phyloP scores from a whole-genome alignment of 176 grass and related monocot genomes.

The Juncus inflexus region DNA sequence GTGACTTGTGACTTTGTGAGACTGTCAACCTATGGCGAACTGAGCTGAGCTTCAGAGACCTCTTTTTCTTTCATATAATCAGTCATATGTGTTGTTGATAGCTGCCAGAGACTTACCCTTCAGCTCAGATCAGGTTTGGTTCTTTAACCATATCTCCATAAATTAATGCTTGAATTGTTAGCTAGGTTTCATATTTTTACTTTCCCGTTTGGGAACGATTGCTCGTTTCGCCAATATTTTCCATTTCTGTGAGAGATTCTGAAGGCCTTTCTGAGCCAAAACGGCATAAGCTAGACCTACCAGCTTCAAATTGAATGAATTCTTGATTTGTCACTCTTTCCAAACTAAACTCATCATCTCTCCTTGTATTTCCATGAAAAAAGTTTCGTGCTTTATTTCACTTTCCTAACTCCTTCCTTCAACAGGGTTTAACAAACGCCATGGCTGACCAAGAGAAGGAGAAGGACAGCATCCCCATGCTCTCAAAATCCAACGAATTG shows the following conservation, averaged over 20 bases:
- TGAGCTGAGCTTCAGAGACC: conserved; percentile 9
- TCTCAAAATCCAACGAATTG: conserved; percentile 47
- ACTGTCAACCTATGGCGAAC: neutral
- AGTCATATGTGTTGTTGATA: neutral
- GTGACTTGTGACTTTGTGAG: too few species aligned
- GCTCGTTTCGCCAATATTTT: too few species aligned
- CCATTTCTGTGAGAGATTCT: too few species aligned
- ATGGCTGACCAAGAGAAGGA: conserved; percentile 71
- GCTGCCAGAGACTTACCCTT: conserved; percentile 11
- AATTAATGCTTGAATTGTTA: conserved; percentile 3
- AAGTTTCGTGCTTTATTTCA: neutral
- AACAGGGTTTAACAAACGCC: conserved; percentile 30
- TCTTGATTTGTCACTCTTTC: too few species aligned
- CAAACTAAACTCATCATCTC: too few species aligned
- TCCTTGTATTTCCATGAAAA: too few species aligned
- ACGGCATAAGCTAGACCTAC: neutral
- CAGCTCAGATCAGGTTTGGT: neutral
- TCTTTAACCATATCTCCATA: neutral
- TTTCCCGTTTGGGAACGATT: too few species aligned
- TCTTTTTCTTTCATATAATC: neutral
- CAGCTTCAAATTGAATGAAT: too few species aligned
- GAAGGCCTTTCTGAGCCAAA: neutral
- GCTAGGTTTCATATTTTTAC: neutral
- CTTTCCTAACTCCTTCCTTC: neutral
- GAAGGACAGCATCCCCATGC: conserved; percentile 64